Evolutionary conservation across 1,139 yeast genomes (phyloP).

Genomic region (Magnusiomyces tetraspermus): DNA sequence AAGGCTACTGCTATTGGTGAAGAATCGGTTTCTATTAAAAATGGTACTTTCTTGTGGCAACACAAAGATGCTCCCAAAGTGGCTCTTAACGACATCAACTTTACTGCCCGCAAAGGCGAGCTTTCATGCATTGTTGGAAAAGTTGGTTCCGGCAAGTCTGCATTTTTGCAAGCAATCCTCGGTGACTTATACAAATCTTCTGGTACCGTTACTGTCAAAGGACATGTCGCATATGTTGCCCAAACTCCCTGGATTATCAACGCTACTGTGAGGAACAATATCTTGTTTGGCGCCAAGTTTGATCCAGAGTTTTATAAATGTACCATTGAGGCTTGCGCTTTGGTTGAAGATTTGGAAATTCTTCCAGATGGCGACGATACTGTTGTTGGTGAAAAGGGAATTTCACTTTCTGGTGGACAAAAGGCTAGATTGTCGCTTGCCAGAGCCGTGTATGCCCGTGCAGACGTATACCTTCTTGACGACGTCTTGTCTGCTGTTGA

Average conservation of each 20-base stretch:
- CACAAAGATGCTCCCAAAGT: conserved; percentile 67
- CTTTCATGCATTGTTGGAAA: conserved; percentile 83
- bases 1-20: conserved; percentile 51
- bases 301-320: conserved; percentile 72
- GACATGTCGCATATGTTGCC: conserved; percentile 81
- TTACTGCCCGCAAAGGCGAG: conserved; percentile 66
- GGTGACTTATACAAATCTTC: conserved; percentile 78
- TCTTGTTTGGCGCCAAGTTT: conserved; percentile 76
- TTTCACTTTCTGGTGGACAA: conserved; percentile 93
- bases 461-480: conserved; percentile 82
- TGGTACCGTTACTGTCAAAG: conserved; percentile 67
- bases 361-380: conserved; percentile 86
- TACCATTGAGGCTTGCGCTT: conserved; percentile 83
- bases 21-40: conserved; percentile 52
- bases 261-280: conserved; percentile 82
- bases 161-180: conserved; percentile 69
- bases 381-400: conserved; percentile 94
- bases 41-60: conserved; percentile 86
- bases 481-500: conserved; percentile 94
- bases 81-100: conserved; percentile 65
- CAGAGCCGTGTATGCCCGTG: conserved; percentile 90
- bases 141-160: conserved; percentile 90
- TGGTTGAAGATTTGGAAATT: conserved; percentile 65
- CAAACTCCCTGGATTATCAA: conserved; percentile 97
- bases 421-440: conserved; percentile 91